Evolutionary conservation across 2,329 filamentous ascomycete species (phyloP).

Genomic region (Fusarium albidum): DNA sequence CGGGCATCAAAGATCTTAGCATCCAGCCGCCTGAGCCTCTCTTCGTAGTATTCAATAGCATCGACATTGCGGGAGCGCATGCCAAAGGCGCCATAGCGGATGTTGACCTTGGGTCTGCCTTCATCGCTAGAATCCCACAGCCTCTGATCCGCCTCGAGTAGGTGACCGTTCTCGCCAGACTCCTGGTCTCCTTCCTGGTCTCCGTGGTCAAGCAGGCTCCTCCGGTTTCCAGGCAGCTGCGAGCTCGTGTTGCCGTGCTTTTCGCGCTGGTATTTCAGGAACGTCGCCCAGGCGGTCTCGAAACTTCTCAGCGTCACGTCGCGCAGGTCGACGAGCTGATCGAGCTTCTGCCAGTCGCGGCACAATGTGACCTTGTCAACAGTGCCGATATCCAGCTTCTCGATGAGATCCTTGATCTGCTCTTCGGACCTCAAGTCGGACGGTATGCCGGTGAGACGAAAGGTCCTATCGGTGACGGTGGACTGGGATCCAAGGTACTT

Average conservation of each 20-base stretch:
- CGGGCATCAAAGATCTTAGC: conserved; percentile 75
- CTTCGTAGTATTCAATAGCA: conserved; percentile 93
- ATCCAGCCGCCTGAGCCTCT: conserved; percentile 81
- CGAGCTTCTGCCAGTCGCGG: conserved; percentile 84
- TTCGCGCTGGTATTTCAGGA: conserved; percentile 49
- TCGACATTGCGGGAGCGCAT: conserved; percentile 79
- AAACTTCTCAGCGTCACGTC: conserved; percentile 72
- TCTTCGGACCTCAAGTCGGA: conserved; percentile 79
- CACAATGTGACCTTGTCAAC: conserved; percentile 90
- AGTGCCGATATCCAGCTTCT: conserved; percentile 86
- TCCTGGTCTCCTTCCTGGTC: conserved; percentile 50
- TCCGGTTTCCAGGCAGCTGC: conserved; percentile 23
- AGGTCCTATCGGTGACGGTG: conserved; percentile 94
- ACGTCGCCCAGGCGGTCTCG: conserved; percentile 84
- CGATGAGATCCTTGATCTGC: conserved; percentile 85
- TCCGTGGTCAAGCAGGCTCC: conserved; percentile 34
- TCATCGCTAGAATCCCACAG: conserved; percentile 49
- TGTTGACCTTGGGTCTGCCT: conserved; percentile 70
- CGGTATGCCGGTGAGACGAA: conserved; percentile 90
- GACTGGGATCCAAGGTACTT: conserved; percentile 92
- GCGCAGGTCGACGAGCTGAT: conserved; percentile 75
- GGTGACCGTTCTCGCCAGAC: conserved; percentile 64
- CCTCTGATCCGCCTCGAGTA: conserved; percentile 60
- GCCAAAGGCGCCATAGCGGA: conserved; percentile 82
- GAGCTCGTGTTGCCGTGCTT: conserved; percentile 11